Percentiles rank a stretch among this genome's conserved stretches.
phyloP scores from a whole-genome alignment of 2,329 filamentous ascomycete genomes.

The Passalora sequoiae region DNA sequence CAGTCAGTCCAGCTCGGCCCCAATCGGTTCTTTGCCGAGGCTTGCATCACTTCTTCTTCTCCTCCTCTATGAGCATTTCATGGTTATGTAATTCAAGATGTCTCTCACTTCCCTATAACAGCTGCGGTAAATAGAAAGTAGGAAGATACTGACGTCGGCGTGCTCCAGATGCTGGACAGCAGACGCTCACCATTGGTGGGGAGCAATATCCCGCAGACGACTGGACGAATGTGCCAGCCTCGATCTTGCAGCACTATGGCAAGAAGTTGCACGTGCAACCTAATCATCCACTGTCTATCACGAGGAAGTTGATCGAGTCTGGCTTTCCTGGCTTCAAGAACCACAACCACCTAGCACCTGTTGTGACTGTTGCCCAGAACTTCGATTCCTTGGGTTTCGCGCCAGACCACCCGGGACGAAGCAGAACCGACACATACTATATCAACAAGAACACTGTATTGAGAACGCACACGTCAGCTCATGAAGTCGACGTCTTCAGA shows the following conservation, averaged over 20 bases:
- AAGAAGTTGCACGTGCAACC: slow-evolving; percentile 83
- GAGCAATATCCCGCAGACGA: slow-evolving; percentile 62
- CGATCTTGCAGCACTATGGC: slow-evolving; percentile 67
- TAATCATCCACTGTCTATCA: slow-evolving; percentile 86
- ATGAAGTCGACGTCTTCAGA: slow-evolving; percentile 78
- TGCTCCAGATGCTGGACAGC: slow-evolving; percentile 18
- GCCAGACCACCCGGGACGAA: slow-evolving; percentile 78
- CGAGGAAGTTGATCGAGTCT: slow-evolving; percentile 85
- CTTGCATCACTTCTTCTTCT: no score
- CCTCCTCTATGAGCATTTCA: no score
- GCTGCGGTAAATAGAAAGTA: no score
- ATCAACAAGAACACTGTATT: slow-evolving; percentile 78
- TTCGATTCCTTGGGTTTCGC: slow-evolving; percentile 97
- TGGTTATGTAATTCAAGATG: no score
- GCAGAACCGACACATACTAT: slow-evolving; percentile 90
- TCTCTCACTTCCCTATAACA: no score
- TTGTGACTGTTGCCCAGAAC: slow-evolving; percentile 80
- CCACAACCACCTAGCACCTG: slow-evolving; percentile 73
- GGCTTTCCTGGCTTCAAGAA: slow-evolving; percentile 74
- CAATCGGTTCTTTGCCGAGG: not conserved
- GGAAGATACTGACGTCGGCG: no score
- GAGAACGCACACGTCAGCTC: slow-evolving; percentile 89
- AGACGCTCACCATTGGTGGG: slow-evolving; percentile 55
- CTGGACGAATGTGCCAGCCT: slow-evolving; percentile 79
- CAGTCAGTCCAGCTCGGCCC: not conserved